phyloP scores from a whole-genome alignment of 805 yeast genomes.

The Suhomyces pyralidae region DNA sequence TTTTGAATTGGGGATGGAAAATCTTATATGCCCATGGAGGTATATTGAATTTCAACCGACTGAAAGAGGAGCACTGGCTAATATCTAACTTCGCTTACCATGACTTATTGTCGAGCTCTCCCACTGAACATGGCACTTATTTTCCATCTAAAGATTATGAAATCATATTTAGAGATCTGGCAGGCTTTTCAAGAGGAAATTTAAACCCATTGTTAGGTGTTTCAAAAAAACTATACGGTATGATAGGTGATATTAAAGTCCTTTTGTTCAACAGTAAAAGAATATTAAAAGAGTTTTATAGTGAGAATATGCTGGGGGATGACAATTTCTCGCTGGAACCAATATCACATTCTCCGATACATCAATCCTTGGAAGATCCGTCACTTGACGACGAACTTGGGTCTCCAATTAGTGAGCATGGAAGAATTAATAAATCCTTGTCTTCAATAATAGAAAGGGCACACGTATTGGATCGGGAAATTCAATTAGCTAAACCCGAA shows the following conservation, averaged over 20 bases:
- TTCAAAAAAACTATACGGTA: constrained; percentile 61
- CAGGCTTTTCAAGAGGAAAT: constrained; percentile 36
- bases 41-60: constrained; percentile 46
- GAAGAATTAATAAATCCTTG: constrained; percentile 19
- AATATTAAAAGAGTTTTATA: constrained; percentile 8
- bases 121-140: constrained; percentile 59
- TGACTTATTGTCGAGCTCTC: constrained; percentile 65
- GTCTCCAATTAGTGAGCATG: constrained; percentile 24
- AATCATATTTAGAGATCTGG: constrained; percentile 39
- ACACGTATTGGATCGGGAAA: constrained; percentile 44
- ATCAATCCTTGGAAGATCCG: constrained; percentile 13
- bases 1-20: constrained; percentile 63
- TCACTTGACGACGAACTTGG: constrained; percentile 13
- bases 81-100: constrained; percentile 79
- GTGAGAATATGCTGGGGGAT: background rate
- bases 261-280: constrained; percentile 53
- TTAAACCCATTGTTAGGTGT: constrained; percentile 73
- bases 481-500: constrained; percentile 53
- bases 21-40: constrained; percentile 65
- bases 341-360: constrained; percentile 9
- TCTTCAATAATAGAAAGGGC: constrained; percentile 28
- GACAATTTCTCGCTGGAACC: constrained; percentile 1
- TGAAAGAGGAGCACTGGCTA: constrained; percentile 66
- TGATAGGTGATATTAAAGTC: constrained; percentile 66
- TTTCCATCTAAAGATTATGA: constrained; percentile 63